Evolutionary conservation across 805 yeast species (phyloP).

Genomic region (Pichia pseudocactophila): DNA sequence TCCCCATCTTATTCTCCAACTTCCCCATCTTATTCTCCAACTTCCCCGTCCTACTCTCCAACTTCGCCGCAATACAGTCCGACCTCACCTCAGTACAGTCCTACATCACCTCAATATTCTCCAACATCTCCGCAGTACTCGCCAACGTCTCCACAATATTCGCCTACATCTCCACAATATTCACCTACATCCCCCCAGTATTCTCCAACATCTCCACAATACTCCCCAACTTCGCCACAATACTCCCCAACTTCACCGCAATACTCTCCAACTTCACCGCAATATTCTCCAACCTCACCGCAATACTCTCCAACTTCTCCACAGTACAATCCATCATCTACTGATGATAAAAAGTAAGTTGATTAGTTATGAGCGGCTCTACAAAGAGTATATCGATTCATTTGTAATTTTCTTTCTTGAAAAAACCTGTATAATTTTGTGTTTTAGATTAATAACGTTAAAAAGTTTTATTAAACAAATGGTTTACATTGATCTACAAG

Average conservation of each 20-base stretch:
- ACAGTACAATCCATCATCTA: slow-evolving; percentile 62
- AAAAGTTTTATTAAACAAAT: slow-evolving; percentile 2
- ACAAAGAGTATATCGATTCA: not conserved
- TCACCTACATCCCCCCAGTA: slow-evolving; percentile 58
- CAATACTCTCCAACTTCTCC: slow-evolving; percentile 65
- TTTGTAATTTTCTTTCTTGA: slow-evolving; percentile 9
- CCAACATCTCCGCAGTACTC: slow-evolving; percentile 69
- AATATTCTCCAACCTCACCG: slow-evolving; percentile 71
- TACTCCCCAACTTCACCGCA: slow-evolving; percentile 70
- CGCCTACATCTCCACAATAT: slow-evolving; percentile 46
- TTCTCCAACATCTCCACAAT: slow-evolving; percentile 71
- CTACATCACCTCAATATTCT: slow-evolving; percentile 77
- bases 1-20: slow-evolving; percentile 77
- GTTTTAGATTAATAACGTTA: slow-evolving; percentile 10
- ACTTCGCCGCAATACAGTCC: slow-evolving; percentile 78
- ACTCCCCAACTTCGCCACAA: slow-evolving; percentile 61
- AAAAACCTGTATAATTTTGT: slow-evolving; percentile 9
- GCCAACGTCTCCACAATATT: slow-evolving; percentile 52
- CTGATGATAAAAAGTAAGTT: slow-evolving; percentile 14
- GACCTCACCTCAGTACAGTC: slow-evolving; percentile 61
- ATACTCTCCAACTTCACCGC: slow-evolving; percentile 70
- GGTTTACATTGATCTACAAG: too few relatives aligned
- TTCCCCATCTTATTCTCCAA: slow-evolving; percentile 60
- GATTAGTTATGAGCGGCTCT: not conserved
- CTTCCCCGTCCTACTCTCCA: slow-evolving; percentile 73